Evolutionary conservation across 192 early-diverging fungal species (phyloP).

Genomic region (Phycomyces nitens): DNA sequence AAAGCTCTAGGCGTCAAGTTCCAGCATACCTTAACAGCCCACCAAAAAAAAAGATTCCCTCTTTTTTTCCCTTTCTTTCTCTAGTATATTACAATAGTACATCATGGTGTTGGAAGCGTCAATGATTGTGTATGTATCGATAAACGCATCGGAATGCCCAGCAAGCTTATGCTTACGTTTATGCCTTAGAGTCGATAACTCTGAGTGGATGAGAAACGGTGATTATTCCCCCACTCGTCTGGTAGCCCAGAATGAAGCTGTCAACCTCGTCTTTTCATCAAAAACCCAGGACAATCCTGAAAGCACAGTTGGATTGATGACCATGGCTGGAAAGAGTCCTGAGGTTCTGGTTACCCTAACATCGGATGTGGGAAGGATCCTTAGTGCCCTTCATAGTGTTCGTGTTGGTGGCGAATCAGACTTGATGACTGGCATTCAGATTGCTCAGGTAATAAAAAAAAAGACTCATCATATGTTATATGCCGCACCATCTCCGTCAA

Average conservation of each 20-base stretch:
- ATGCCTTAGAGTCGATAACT: constrained; percentile 79
- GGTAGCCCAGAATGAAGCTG: constrained; percentile 92
- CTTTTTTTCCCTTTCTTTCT: neutral
- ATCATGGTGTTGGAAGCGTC: constrained; percentile 90
- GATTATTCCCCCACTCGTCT: constrained; percentile 93
- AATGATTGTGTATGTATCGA: constrained; percentile 71
- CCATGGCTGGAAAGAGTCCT: constrained; percentile 93
- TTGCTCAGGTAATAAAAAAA: constrained; percentile 74
- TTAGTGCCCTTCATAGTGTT: constrained; percentile 81
- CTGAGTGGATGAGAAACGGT: constrained; percentile 98
- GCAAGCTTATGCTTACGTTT: neutral
- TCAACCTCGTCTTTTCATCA: constrained; percentile 84
- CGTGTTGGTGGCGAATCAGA: constrained; percentile 67
- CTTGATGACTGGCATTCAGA: constrained; percentile 86
- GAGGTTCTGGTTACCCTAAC: constrained; percentile 92
- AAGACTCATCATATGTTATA: neutral
- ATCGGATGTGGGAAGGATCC: constrained; percentile 84
- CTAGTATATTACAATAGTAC: neutral
- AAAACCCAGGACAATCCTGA: constrained; percentile 94
- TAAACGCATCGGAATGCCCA: neutral
- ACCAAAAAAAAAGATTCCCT: neutral
- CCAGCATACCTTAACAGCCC: too few species aligned
- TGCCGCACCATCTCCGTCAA: neutral
- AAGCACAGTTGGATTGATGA: constrained; percentile 93
- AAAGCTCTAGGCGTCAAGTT: too few species aligned